Conservation (phyloP, 257 asterid genomes). For the Ehretia macrophylla region DNA sequence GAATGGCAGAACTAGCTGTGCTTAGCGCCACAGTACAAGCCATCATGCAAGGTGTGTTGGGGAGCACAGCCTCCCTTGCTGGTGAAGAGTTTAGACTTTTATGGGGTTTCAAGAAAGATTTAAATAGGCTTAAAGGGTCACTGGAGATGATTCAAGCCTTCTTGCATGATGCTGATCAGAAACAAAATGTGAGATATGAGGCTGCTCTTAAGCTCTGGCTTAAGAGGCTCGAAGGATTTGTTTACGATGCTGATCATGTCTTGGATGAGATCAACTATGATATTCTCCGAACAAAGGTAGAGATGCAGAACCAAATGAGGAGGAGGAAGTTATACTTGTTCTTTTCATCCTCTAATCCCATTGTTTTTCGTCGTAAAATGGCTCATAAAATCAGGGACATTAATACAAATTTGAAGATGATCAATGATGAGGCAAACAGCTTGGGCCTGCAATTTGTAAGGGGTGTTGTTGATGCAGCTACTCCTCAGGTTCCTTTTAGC, state of each 20-base stretch:
- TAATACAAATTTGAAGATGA: neutral
- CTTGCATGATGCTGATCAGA: conserved; percentile 19
- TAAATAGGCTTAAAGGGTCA: neutral
- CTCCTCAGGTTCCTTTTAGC: neutral
- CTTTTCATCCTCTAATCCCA: neutral
- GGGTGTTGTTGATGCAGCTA: neutral
- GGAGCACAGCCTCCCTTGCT: neutral
- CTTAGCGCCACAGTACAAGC: too few relatives aligned
- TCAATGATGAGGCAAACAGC: neutral
- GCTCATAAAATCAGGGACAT: conserved; percentile 12
- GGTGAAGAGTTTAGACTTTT: neutral
- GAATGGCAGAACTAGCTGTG: too few relatives aligned
- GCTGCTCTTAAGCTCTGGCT: conserved; percentile 23
- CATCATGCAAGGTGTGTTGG: neutral
- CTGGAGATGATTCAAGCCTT: neutral
- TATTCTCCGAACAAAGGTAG: neutral
- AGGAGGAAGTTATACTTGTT: neutral
- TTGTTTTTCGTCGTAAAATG: neutral
- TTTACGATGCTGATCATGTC: conserved; percentile 15
- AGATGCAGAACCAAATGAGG: neutral
- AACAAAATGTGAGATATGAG: neutral
- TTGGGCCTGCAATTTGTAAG: neutral
- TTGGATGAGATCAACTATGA: conserved; percentile 26
- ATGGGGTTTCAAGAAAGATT: neutral
- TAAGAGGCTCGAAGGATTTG: conserved; percentile 13